phyloP scores from a whole-genome alignment of 1,139 yeast genomes.

The Zygotorulaspora mrakii region DNA sequence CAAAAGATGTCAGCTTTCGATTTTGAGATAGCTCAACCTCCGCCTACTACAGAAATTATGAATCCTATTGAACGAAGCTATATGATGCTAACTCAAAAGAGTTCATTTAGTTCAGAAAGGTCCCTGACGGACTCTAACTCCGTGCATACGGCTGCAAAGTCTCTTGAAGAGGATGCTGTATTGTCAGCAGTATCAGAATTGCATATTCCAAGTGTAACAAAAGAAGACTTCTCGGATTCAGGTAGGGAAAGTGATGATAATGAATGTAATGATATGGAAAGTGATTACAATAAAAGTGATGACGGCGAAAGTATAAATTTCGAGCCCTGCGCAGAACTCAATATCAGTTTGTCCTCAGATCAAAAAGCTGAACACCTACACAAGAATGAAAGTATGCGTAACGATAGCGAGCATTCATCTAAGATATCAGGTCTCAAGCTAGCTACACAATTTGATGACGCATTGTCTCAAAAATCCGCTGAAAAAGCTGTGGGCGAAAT shows the following conservation, averaged over 20 bases:
- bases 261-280: no score
- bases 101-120: constrained; percentile 12
- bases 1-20: neutral
- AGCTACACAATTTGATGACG: constrained; percentile 3
- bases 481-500: neutral
- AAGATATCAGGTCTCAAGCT: constrained; percentile 4
- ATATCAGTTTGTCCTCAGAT: constrained; percentile 8
- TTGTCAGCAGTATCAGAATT: neutral
- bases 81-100: constrained; percentile 32
- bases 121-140: neutral
- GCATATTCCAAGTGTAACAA: neutral
- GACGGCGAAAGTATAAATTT: constrained; percentile 18
- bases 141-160: neutral
- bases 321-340: constrained; percentile 21
- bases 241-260: constrained; percentile 1
- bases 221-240: constrained; percentile 3
- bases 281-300: neutral
- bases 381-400: neutral
- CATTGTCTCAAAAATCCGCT: neutral
- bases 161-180: neutral
- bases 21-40: neutral
- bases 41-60: constrained; percentile 9
- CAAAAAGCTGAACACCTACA: neutral
- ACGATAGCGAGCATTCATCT: neutral
- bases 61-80: constrained; percentile 35